phyloP scores from a whole-genome alignment of 2,329 filamentous ascomycete species.

The Verticillium tricorpus region DNA sequence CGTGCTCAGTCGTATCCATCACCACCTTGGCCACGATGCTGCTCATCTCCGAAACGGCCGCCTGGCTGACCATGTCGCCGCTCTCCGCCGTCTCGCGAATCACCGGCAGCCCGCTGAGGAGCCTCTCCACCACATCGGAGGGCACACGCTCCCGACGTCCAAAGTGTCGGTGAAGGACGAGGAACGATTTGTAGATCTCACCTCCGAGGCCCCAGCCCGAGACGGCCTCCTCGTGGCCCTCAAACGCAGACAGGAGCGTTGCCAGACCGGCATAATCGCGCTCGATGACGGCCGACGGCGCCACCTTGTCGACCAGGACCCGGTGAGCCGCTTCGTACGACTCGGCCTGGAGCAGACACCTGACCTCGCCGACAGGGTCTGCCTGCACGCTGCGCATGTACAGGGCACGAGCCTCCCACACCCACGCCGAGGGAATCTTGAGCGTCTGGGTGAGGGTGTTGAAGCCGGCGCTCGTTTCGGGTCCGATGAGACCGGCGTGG shows the following conservation, averaged over 20 bases:
- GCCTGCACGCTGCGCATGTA: conserved; percentile 71
- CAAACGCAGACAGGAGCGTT: conserved; percentile 67
- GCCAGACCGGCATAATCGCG: conserved; percentile 70
- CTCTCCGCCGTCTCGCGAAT: conserved; percentile 41
- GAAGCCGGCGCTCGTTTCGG: conserved; percentile 52
- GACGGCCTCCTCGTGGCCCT: conserved; percentile 56
- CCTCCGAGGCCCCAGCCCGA: conserved; percentile 75
- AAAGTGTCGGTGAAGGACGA: conserved; percentile 43
- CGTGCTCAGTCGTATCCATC: conserved; percentile 48
- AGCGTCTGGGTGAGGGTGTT: conserved; percentile 58
- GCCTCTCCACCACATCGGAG: conserved; percentile 46
- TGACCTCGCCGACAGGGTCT: conserved; percentile 67
- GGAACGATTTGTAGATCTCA: conserved; percentile 67
- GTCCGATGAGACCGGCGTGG: conserved; percentile 63
- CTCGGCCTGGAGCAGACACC: conserved; percentile 73
- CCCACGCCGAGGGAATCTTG: conserved; percentile 70
- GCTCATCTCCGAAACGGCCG: conserved; percentile 80
- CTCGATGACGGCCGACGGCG: conserved; percentile 76
- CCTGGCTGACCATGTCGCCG: conserved; percentile 49
- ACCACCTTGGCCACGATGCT: conserved; percentile 65
- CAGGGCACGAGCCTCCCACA: conserved; percentile 83
- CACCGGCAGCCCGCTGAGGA: conserved; percentile 52
- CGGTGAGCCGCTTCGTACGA: conserved; percentile 78
- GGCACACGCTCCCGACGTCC: conserved; percentile 33
- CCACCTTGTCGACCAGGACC: conserved; percentile 76